Percentiles rank a stretch among this genome's conserved stretches.
phyloP scores from a whole-genome alignment of 1,284 basidiomycete genomes.

The Ganoderma lingzhi region DNA sequence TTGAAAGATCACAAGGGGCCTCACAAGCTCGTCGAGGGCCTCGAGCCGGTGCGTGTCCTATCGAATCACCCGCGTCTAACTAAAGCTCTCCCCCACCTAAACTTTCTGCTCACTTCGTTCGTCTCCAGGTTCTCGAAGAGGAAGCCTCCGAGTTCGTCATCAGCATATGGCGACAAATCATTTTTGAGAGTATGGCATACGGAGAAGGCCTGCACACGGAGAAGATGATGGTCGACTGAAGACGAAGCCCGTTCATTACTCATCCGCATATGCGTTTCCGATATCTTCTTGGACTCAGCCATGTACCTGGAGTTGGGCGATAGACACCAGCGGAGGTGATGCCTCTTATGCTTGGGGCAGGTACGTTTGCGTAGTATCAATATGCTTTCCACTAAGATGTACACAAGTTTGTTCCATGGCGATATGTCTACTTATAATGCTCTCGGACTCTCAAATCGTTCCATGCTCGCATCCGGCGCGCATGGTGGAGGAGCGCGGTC shows the following conservation, averaged over 20 bases:
- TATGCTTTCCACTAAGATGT: conserved; percentile 40
- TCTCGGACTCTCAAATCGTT: conserved; percentile 19
- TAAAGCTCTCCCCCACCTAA: conserved; percentile 1
- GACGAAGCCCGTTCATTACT: neutral
- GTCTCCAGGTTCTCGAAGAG: conserved; percentile 82
- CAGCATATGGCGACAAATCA: conserved; percentile 86
- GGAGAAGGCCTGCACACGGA: conserved; percentile 84
- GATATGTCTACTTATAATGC: conserved; percentile 33
- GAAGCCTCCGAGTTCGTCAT: conserved; percentile 82
- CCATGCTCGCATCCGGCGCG: conserved; percentile 1
- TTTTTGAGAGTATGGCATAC: conserved; percentile 91
- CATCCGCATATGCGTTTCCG: neutral
- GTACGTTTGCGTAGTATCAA: conserved; percentile 44
- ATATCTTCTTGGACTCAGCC: conserved; percentile 9
- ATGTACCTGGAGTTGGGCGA: conserved; percentile 10
- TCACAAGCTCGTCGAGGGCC: conserved; percentile 82
- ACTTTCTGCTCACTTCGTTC: conserved; percentile 12
- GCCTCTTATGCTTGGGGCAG: conserved; percentile 38
- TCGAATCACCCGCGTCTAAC: conserved; percentile 7
- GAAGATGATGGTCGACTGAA: conserved; percentile 75
- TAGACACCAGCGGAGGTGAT: conserved; percentile 12
- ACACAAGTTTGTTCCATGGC: conserved; percentile 36
- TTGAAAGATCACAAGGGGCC: conserved; percentile 86
- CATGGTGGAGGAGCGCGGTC: conserved; percentile 12
- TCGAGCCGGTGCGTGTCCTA: conserved; percentile 80